phyloP scores from a whole-genome alignment of 2,329 filamentous ascomycete species.

The Uncinocarpus reesii region DNA sequence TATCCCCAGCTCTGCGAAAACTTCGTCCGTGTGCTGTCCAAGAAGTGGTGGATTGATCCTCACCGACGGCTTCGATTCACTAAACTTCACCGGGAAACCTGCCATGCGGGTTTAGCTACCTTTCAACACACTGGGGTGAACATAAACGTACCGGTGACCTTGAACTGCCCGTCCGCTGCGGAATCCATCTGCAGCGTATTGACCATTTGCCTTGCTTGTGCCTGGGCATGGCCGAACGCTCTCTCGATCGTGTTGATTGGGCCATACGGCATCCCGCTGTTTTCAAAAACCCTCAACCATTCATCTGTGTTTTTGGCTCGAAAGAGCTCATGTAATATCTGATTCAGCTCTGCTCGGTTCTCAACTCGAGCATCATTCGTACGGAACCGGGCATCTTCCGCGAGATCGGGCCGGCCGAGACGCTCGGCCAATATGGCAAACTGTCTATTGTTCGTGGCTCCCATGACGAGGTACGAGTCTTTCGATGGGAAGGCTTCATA shows the following conservation, averaged over 20 bases:
- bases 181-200: slow-evolving; percentile 20
- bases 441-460: slow-evolving; percentile 61
- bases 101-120: not conserved
- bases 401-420: slow-evolving; percentile 51
- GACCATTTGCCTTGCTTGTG: slow-evolving; percentile 33
- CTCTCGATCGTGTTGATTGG: slow-evolving; percentile 39
- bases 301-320: slow-evolving; percentile 31
- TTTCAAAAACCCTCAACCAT: slow-evolving; percentile 35
- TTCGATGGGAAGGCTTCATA: slow-evolving; percentile 52
- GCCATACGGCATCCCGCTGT: slow-evolving; percentile 39
- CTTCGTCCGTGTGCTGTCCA: not conserved
- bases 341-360: slow-evolving; percentile 31
- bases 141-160: slow-evolving; percentile 21
- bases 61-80: not conserved
- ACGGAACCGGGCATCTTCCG: slow-evolving; percentile 48
- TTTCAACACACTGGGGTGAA: too few species aligned
- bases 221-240: slow-evolving; percentile 39
- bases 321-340: slow-evolving; percentile 30
- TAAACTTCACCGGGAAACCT: slow-evolving; percentile 1
- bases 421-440: slow-evolving; percentile 56
- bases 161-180: slow-evolving; percentile 21
- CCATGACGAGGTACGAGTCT: slow-evolving; percentile 60
- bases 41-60: slow-evolving; percentile 1
- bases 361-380: slow-evolving; percentile 55
- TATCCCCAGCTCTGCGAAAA: not conserved